Conservation (phyloP, 75 land plant species). For the Picea glauca region DNA sequence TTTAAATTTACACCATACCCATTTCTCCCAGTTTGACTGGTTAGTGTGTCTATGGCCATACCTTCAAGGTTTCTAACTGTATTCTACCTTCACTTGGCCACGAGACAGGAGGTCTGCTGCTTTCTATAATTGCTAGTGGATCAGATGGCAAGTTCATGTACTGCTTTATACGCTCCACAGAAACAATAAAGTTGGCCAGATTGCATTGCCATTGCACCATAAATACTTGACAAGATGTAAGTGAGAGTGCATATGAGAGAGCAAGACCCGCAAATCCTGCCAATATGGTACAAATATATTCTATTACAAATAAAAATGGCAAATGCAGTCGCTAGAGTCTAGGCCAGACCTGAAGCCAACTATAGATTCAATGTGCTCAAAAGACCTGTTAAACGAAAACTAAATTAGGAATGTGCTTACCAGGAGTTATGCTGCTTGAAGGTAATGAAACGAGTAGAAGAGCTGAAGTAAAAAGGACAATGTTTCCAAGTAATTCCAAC, state of each 20-base stretch:
- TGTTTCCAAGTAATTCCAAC: slow-evolving; percentile 50
- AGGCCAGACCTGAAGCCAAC: not conserved
- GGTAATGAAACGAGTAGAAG: slow-evolving; percentile 67
- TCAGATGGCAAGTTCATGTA: slow-evolving; percentile 67
- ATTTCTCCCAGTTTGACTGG: not conserved
- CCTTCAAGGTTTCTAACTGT: slow-evolving; percentile 51
- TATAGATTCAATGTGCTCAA: not conserved
- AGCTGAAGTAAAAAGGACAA: slow-evolving; percentile 37
- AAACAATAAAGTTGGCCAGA: slow-evolving; percentile 68
- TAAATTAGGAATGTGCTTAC: slow-evolving; percentile 16
- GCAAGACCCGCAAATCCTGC: slow-evolving; percentile 84
- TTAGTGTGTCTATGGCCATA: not conserved
- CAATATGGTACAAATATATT: not conserved
- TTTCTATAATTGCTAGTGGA: slow-evolving; percentile 54
- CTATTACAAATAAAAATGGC: slow-evolving; percentile 15
- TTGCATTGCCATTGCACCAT: slow-evolving; percentile 58
- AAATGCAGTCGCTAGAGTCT: not conserved
- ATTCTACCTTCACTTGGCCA: slow-evolving; percentile 75
- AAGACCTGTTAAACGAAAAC: not conserved
- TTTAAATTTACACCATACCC: not conserved
- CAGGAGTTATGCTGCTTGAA: slow-evolving; percentile 45
- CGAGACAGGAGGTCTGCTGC: slow-evolving; percentile 55
- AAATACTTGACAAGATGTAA: slow-evolving; percentile 48
- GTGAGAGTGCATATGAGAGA: slow-evolving; percentile 60
- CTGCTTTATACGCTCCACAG: slow-evolving; percentile 86